phyloP scores from a whole-genome alignment of 148 eudicot genomes.

The Fagopyrum tataricum region DNA sequence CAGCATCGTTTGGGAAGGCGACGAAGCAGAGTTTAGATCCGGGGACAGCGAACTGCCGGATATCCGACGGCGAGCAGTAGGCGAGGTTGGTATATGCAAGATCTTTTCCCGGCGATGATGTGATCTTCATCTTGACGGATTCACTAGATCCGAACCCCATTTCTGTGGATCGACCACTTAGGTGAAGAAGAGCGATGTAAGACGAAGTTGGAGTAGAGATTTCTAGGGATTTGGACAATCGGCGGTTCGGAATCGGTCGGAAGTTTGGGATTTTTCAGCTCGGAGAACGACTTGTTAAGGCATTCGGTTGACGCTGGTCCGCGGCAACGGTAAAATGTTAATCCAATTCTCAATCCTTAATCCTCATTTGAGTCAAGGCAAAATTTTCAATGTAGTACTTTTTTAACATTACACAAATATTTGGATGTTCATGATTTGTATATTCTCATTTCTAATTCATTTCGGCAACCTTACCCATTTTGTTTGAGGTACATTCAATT shows the following conservation, averaged over 20 bases:
- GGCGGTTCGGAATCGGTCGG: background rate
- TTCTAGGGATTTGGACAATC: background rate
- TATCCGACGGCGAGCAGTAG: conserved; percentile 17
- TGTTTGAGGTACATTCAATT: no score
- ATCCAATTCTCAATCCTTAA: no score
- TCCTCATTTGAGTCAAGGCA: no score
- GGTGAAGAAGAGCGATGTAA: background rate
- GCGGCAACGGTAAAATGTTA: background rate
- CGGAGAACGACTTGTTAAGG: background rate
- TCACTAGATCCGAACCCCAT: conserved; percentile 17
- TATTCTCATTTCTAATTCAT: no score
- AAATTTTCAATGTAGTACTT: no score
- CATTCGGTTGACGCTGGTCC: background rate
- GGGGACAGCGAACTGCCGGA: conserved; percentile 14
- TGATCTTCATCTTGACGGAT: conserved; percentile 13
- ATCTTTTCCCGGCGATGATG: conserved; percentile 13
- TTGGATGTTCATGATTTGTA: no score
- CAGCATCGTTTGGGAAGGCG: background rate
- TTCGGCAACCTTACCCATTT: no score
- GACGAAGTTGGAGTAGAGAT: background rate
- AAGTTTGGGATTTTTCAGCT: background rate
- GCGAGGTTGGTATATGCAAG: conserved; percentile 18
- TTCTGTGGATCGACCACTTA: background rate
- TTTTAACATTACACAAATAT: no score
- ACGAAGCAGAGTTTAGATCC: conserved; percentile 6